Percentiles rank a stretch among this genome's conserved stretches.
Conservation (phyloP, 2,329 filamentous ascomycete genomes). For the Venturia oleaginea region DNA sequence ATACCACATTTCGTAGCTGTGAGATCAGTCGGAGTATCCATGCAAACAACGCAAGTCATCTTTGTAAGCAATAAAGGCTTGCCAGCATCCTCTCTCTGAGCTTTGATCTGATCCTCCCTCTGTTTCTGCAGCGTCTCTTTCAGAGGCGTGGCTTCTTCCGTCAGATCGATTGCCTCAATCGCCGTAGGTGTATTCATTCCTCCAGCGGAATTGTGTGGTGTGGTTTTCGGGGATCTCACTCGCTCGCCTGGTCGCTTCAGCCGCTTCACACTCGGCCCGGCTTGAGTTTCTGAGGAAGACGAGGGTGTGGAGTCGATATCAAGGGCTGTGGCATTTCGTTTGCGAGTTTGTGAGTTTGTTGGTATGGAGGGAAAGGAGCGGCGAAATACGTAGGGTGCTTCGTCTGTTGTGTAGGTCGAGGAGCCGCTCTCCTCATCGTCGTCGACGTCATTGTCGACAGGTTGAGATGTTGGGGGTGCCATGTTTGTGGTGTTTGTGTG, state of each 20-base stretch:
- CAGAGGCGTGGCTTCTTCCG: constrained; percentile 32
- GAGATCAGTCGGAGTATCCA: constrained; percentile 51
- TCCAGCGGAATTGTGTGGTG: not conserved
- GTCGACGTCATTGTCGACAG: not conserved
- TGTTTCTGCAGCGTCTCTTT: constrained; percentile 43
- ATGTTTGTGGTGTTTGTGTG: not conserved
- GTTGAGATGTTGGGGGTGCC: not conserved
- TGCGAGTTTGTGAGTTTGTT: not conserved
- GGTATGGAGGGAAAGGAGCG: constrained; percentile 4
- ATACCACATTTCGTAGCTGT: constrained; percentile 52
- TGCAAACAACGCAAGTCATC: constrained; percentile 53
- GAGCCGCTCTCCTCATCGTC: not conserved
- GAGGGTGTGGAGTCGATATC: not conserved
- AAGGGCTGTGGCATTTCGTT: not conserved
- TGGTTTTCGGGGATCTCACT: not conserved
- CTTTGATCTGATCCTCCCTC: constrained; percentile 41
- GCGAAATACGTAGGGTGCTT: not conserved
- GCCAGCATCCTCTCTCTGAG: constrained; percentile 29
- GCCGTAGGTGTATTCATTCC: constrained; percentile 16
- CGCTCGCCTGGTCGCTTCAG: not conserved
- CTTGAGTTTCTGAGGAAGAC: constrained; percentile 1
- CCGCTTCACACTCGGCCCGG: not conserved
- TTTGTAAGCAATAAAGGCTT: constrained; percentile 34
- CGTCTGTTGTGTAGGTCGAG: not conserved
- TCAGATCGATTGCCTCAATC: constrained; percentile 43